Evolutionary conservation across 2,329 filamentous ascomycete genomes (phyloP).

Genomic region (Diaporthe amygdali): DNA sequence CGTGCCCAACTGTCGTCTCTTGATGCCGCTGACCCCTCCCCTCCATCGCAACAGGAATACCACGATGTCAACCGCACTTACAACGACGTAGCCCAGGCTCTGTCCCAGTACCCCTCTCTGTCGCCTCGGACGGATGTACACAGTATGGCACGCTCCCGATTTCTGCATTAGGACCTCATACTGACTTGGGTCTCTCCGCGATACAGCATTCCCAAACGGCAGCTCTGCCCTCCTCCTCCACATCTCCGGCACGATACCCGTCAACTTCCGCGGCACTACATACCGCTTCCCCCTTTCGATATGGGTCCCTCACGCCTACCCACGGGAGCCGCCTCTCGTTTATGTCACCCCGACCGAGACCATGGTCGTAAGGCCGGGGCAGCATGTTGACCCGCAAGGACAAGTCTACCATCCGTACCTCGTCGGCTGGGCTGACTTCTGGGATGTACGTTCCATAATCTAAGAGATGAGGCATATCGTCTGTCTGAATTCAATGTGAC

Average conservation of each 20-base stretch:
- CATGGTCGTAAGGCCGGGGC: constrained; percentile 89
- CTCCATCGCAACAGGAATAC: constrained; percentile 72
- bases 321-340: constrained; percentile 80
- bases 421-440: constrained; percentile 85
- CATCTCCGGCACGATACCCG: constrained; percentile 87
- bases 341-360: constrained; percentile 88
- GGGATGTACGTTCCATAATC: constrained; percentile 72
- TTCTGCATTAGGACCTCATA: constrained; percentile 17
- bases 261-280: constrained; percentile 83
- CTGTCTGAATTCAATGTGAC: not conserved
- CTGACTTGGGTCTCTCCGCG: constrained; percentile 30
- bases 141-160: constrained; percentile 61
- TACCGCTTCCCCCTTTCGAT: constrained; percentile 92
- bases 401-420: constrained; percentile 96
- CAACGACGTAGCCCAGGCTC: constrained; percentile 83
- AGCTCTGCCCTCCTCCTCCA: constrained; percentile 84
- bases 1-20: constrained; percentile 16
- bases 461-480: too few relatives aligned
- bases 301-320: constrained; percentile 94
- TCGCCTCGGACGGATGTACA: constrained; percentile 92
- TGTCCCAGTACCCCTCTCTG: constrained; percentile 80
- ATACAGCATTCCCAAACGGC: constrained; percentile 84
- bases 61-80: constrained; percentile 92
- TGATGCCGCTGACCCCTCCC: constrained; percentile 21
- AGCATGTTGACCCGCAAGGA: constrained; percentile 93